These are phyloP conservation scores for Sclerotinia glacialis DNA, from an alignment of 2,329 filamentous ascomycete species.

Conservation along the genomic window DNA sequence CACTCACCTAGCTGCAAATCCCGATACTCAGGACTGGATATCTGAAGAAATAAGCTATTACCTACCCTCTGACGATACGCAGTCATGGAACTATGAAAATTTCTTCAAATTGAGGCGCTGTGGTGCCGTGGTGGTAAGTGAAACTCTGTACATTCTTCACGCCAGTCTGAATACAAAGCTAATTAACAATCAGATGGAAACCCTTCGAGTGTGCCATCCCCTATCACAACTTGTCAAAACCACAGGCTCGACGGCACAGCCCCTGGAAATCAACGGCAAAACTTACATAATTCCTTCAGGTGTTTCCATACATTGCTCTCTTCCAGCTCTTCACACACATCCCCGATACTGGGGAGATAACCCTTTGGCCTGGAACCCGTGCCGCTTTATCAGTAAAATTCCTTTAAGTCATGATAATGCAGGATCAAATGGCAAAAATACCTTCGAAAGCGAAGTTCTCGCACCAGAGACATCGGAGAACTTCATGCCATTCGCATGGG, in stretches of 20 bases:
- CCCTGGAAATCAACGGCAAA: neutral
- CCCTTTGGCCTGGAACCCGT: neutral
- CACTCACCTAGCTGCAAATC: neutral
- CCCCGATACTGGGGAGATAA: neutral
- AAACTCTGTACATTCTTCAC: too few species aligned
- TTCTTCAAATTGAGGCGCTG: constrained; percentile 2
- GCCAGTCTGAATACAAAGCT: too few species aligned
- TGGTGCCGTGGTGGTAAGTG: neutral
- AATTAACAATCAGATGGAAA: neutral
- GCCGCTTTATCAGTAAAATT: neutral
- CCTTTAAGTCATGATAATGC: too few species aligned
- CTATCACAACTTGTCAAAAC: constrained; percentile 6
- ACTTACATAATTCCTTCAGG: neutral
- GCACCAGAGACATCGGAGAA: neutral
- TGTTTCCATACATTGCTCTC: neutral
- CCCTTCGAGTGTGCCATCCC: constrained; percentile 7
- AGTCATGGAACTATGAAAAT: neutral
- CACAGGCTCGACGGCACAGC: neutral
- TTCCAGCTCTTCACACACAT: constrained; percentile 11
- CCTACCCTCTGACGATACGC: neutral
- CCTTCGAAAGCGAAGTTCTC: neutral
- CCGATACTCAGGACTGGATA: neutral
- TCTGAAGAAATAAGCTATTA: constrained; percentile 12
- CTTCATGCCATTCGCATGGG: constrained; percentile 14
- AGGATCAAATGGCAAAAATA: too few species aligned